Base-by-base conservation (phyloP, 495 filamentous ascomycete species). In the Podospora pseudopauciseta region DNA sequence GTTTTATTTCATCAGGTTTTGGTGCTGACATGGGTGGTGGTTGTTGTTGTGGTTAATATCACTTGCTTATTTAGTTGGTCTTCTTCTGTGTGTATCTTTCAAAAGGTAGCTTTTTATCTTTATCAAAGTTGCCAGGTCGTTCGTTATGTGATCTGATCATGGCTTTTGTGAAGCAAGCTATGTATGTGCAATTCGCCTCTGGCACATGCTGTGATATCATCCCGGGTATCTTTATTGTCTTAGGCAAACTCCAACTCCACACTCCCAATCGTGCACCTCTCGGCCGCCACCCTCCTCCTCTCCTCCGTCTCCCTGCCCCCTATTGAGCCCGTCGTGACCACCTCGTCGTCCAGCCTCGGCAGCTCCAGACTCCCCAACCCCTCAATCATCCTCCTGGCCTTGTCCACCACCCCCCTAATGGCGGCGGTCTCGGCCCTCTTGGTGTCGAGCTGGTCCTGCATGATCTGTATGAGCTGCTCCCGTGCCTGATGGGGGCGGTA, bases 401-500 rank as follows among this genome's bases (percentile, higher is more conserved):
- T 91, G 57, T 85, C 87, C 68, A 90, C 91, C 65, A 90, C 87
- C 73, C 84, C 86, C 64, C 86, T 82, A 68, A 96, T 90, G 53
- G 89, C 86, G 32, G 91, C 84, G 1, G 92, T 93, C 79, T 98
- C 94, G n/a, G 84, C 85, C 69, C 85, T 86, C 66, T 87, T 89
- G 68, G 80, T 83, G 69, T 90, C 87, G 44, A 97, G 76, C 75
- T 95, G 91, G 72, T 92, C 90, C 79, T 97, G 92, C 93, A 99
- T 95, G 85, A 95, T 87, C 74, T 89, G 76, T 28, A 97, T 96
- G 57, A 98, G 81, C 32, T 89, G 93, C 79, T 98, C 96, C 53
- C 95, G 82, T 27, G 94, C 93, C 78, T 99, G 96, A 77, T 99
- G 95, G 2, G 95, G 96, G 26, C 95, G 89, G 77, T 97, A 98